Evolutionary conservation across 768 basidiomycete species (phyloP), one percentile per base, ranked within the genome.

Genomic region (Tylopilus plumbeoviolaceoides): DNA sequence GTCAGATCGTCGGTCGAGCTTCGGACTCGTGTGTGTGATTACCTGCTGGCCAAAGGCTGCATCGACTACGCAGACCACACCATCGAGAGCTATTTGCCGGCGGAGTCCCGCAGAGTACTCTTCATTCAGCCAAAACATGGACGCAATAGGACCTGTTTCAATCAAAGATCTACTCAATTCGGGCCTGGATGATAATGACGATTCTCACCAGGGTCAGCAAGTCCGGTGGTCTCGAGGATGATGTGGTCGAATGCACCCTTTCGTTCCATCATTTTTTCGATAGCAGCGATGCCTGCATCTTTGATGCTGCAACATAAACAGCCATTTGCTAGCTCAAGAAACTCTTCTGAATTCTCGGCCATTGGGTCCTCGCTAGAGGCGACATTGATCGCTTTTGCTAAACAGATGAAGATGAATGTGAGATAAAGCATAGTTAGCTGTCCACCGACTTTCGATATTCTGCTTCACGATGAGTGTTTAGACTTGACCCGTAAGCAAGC

Each of bases 251-350:
- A 95, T 1, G 82, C 80, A 23, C 92, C 93, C 63, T 88, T 91
- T 49, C 82, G 80, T 59, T 79, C 73, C 89, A 94, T 91, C 51
- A 98, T 75, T 62, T 89, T 89, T 69, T 97, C 92, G 48, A 99
- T 97, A 7, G 97, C 93, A 20, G 93, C 90, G 0, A 90, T 79
- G 2, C 97, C 97, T 11, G 84, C 77, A 66, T 98, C 95, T 62
- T 97, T 95, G 73, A 98, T 91, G 54, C 93, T 95, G 67, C 97
- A 99, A 70, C 97, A 99, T n/a, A 99, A 69, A 68, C 97, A 98
- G 17, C 97, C 97, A 67, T 99, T 95, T 1, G 93, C 85, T 1
- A 98, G 79, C 60, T 97, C 94, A 10, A 99, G 81, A 63, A 95
- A 83, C 62, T 95, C 91, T 65, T 92, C 87, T 1, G 86, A 85